Base-by-base conservation (phyloP, 345 rosid genomes). In the Triadica sebifera region DNA sequence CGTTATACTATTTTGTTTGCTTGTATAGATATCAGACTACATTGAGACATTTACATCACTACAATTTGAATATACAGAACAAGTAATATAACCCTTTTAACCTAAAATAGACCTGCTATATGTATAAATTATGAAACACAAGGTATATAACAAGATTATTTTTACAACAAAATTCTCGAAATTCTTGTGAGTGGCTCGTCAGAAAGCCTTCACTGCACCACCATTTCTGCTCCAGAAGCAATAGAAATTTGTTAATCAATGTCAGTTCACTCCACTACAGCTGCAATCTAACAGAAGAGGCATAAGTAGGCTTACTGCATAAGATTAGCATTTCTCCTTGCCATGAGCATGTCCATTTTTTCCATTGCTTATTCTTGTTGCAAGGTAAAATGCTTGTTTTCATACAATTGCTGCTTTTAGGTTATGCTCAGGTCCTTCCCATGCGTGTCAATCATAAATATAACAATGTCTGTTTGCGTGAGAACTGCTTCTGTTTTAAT, bases 11-110 rank as follows among this genome's bases (percentile, higher is more conserved):
- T 55, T 29, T 29, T 29, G 59, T 19, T n/a, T 15, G 24, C 59
- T 55, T 22, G 19, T 19, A 55, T 55, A 4, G 4, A 19, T n/a
- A 9, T 55, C 38, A 58, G 66, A 64, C 65, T 66, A 79, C 61
- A 34, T 29, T 24, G 24, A 25, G 29, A 77, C 69, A 74, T 77
- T 76, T 81, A 79, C 82, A 79, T 70, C 56, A 70, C 77, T 84
- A 78, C 11, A 60, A 45, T 67, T 71, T 61, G 57, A 72, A 75
- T 75, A 69, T 66, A 80, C 78, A 80, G 57, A 65, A 39, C 45
- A 49, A 72, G 12, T n/a, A 69, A 34, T 51, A 41, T 39, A 69
- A 12, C 38, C 51, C 10, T 11, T 58, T 57, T 24, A n/a, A 15
- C 65, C 56, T 68, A 39, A 22, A 37, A 68, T 49, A 4, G 3